Evolutionary conservation across 495 filamentous ascomycete species (phyloP).

Genomic region (Podospora bellae-mahoneyi): DNA sequence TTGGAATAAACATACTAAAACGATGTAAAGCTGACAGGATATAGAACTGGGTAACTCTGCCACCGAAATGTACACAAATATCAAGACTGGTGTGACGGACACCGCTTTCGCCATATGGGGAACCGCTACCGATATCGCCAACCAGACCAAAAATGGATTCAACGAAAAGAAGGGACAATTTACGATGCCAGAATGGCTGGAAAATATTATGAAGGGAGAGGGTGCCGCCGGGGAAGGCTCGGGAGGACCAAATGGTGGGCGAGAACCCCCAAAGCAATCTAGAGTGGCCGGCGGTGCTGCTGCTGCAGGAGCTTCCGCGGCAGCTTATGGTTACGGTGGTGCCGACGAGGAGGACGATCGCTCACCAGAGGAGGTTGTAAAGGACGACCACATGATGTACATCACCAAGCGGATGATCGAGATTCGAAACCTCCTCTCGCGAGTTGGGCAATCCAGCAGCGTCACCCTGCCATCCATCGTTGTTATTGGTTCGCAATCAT

Average conservation of each 20-base stretch:
- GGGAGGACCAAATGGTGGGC: slow-evolving; percentile 43
- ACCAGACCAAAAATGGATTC: slow-evolving; percentile 78
- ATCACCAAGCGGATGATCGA: slow-evolving; percentile 99
- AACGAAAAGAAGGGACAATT: slow-evolving; percentile 74
- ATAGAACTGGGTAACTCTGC: slow-evolving; percentile 87
- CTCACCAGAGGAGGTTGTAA: slow-evolving; percentile 57
- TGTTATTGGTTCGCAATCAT: slow-evolving; percentile 96
- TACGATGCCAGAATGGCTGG: slow-evolving; percentile 82
- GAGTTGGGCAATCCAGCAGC: slow-evolving; percentile 83
- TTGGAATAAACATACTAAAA: slow-evolving; percentile 13
- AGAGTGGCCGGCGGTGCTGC: slow-evolving; percentile 55
- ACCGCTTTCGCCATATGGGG: slow-evolving; percentile 65
- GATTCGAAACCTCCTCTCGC: slow-evolving; percentile 84
- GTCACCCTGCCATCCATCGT: slow-evolving; percentile 93
- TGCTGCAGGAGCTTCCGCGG: slow-evolving; percentile 60
- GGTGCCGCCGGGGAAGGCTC: slow-evolving; percentile 43
- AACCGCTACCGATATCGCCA: slow-evolving; percentile 67
- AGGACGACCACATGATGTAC: slow-evolving; percentile 99
- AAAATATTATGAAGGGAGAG: slow-evolving; percentile 62
- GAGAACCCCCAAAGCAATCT: slow-evolving; percentile 58
- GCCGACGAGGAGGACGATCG: slow-evolving; percentile 68
- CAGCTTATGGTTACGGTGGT: slow-evolving; percentile 74
- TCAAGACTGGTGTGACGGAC: slow-evolving; percentile 63
- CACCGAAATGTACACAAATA: slow-evolving; percentile 68
- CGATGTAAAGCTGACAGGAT: slow-evolving; percentile 17